Conservation (phyloP, 192 early-diverging fungal genomes). For the Coemansia sp. region DNA sequence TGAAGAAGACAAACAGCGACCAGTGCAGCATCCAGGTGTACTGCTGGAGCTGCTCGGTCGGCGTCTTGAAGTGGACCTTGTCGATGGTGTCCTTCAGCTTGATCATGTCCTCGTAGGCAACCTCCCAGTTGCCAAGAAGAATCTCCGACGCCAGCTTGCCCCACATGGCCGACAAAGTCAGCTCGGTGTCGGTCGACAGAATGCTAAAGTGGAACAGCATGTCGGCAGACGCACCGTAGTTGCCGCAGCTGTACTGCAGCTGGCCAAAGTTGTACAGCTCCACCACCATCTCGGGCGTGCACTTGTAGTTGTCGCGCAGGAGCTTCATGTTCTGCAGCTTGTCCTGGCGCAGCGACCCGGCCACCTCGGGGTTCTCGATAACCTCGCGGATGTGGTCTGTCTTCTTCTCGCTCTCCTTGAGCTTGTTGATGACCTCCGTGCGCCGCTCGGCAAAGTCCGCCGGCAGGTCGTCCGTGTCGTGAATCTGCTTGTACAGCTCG, state of each 20-base stretch:
- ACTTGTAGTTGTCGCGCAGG: conserved; percentile 84
- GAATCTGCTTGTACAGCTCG: conserved; percentile 76
- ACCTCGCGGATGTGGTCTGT: conserved; percentile 81
- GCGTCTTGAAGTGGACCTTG: conserved; percentile 67
- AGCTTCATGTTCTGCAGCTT: conserved; percentile 90
- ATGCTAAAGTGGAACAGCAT: conserved; percentile 94
- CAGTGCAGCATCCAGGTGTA: conserved; percentile 94
- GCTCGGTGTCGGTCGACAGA: conserved; percentile 84
- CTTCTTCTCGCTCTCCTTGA: conserved; percentile 71
- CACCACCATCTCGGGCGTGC: conserved; percentile 83
- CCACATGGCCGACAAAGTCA: conserved; percentile 86
- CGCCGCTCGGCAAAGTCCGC: conserved; percentile 73
- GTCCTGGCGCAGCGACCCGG: conserved; percentile 86
- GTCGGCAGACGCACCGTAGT: conserved; percentile 86
- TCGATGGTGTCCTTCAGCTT: conserved; percentile 87
- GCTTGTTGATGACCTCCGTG: conserved; percentile 66
- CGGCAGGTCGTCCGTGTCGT: conserved; percentile 70
- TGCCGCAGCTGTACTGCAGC: conserved; percentile 91
- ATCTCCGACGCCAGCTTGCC: conserved; percentile 97
- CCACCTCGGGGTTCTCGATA: conserved; percentile 88
- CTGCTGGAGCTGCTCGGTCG: conserved; percentile 89
- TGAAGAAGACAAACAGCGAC: conserved; percentile 98
- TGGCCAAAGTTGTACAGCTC: conserved; percentile 85
- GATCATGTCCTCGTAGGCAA: conserved; percentile 84
- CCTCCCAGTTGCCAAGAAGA: conserved; percentile 90